A percentile compares a stretch with the other conserved stretches of the same genome.
Conservation (phyloP, 2,329 filamentous ascomycete species). For the Dichotomopilus funicola region DNA sequence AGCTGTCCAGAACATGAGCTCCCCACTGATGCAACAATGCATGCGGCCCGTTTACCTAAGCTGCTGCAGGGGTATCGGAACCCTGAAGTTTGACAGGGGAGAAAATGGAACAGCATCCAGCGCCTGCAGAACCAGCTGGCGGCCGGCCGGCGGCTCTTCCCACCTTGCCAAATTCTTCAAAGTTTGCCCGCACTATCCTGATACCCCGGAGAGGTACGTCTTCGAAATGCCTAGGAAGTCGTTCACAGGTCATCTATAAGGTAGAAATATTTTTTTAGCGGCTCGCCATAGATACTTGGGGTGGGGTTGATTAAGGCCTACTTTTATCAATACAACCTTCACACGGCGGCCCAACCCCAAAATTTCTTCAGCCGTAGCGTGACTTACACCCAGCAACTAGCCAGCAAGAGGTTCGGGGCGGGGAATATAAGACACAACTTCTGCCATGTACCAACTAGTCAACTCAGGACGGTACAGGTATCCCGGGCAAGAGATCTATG, state of each 20-base stretch:
- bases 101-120: neutral
- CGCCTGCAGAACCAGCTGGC: neutral
- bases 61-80: neutral
- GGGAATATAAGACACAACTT: neutral
- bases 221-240: too few species aligned
- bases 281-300: too few species aligned
- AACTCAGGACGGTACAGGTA: constrained; percentile 36
- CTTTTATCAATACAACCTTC: too few species aligned
- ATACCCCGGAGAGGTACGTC: too few species aligned
- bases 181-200: too few species aligned
- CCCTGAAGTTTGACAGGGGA: neutral
- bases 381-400: constrained; percentile 2
- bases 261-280: too few species aligned
- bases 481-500: constrained; percentile 43
- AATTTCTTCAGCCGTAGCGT: too few species aligned
- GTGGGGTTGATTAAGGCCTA: too few species aligned
- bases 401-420: too few species aligned
- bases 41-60: constrained; percentile 5
- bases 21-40: constrained; percentile 8
- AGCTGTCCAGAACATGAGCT: constrained; percentile 15
- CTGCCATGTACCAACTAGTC: constrained; percentile 37
- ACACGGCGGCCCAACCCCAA: too few species aligned
- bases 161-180: too few species aligned
- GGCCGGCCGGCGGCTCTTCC: neutral
- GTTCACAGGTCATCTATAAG: too few species aligned